A percentile compares a stretch with the other conserved stretches of the same genome.
These are phyloP conservation scores for Saccharomycopsis babjevae DNA, from an alignment of 805 yeast species.

Conservation along the genomic window DNA sequence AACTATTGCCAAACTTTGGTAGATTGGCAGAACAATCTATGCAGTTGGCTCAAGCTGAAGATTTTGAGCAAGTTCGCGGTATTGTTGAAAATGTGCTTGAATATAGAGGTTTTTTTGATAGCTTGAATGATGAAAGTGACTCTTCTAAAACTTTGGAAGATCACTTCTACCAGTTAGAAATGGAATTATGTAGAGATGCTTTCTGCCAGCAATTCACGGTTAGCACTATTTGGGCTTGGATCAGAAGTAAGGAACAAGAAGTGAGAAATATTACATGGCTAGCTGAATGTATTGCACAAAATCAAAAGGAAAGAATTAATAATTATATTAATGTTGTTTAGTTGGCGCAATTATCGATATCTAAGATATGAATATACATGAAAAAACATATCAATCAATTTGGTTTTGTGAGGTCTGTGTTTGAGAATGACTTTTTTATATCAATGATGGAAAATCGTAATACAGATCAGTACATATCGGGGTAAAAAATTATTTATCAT, in stretches of 20 bases:
- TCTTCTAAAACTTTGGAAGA: constrained; percentile 65
- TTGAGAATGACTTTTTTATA: background rate
- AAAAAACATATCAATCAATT: background rate
- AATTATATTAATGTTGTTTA: constrained; percentile 68
- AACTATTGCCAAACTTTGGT: constrained; percentile 76
- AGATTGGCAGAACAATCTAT: constrained; percentile 64
- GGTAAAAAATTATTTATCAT: background rate
- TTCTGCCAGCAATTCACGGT: constrained; percentile 94
- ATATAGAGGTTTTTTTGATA: constrained; percentile 47
- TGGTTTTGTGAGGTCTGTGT: background rate
- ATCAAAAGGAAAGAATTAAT: constrained; percentile 88
- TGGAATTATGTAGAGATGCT: constrained; percentile 85
- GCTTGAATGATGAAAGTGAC: constrained; percentile 27
- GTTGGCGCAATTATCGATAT: constrained; percentile 32
- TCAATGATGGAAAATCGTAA: background rate
- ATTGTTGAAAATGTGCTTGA: constrained; percentile 57
- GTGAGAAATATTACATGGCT: constrained; percentile 98
- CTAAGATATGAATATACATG: background rate
- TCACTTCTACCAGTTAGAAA: constrained; percentile 85
- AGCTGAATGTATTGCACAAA: constrained; percentile 98
- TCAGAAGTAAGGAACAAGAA: constrained; percentile 93
- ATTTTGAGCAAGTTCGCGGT: constrained; percentile 68
- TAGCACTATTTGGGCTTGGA: constrained; percentile 92
- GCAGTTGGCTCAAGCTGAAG: constrained; percentile 68
- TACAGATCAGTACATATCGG: background rate